Evolutionary conservation across 768 basidiomycete species (phyloP), one percentile per base, ranked within the genome.

Genomic region (Serendipita sp.): DNA sequence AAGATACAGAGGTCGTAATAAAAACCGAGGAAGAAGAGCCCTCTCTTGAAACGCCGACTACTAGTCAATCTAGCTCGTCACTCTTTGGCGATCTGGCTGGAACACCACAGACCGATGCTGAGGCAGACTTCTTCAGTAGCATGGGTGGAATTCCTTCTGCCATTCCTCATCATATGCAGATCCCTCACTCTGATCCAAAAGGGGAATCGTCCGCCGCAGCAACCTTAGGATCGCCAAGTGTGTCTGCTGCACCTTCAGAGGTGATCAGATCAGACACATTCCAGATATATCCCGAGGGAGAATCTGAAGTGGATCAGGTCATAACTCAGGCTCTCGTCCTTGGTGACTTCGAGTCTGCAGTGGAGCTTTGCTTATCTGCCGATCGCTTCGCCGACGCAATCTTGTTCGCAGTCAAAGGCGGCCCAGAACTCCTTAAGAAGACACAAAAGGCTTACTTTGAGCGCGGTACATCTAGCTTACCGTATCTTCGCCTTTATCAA

Each of bases 391-490:
- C 96, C 0, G 96, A 99, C 70, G 96, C 96, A 0, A 87, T 98
- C 62, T 79, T 99, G 11, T 82, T 98, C 11, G 91, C 96, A 34
- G 92, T 88, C 16, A 86, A 88, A 66, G 95, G 94, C 16, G 92
- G 93, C 0, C 80, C 86, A 0, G 91, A 91, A 34, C 83, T 98
- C 16, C 77, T 99, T 40, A 81, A 84, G 43, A 84, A 83, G 63
- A 95, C 93, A 0, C 93, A 97, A 71, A 89, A 89, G 72, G 86
- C 90, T 0, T 98, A 98, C 75, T 98, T 98, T 70, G 89, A 88
- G 70, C 81, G 83, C 34, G 82, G 84, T 62, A 88, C 90, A 0
- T 79, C 82, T 6, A 75, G 81, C 1, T 75, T 87, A 2, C 90
- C 94, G 0, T 97, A 95, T 73, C 82, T 98, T 27, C 88, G 96